phyloP scores from a whole-genome alignment of 208 protist genomes.

The Angomonas desouzai region DNA sequence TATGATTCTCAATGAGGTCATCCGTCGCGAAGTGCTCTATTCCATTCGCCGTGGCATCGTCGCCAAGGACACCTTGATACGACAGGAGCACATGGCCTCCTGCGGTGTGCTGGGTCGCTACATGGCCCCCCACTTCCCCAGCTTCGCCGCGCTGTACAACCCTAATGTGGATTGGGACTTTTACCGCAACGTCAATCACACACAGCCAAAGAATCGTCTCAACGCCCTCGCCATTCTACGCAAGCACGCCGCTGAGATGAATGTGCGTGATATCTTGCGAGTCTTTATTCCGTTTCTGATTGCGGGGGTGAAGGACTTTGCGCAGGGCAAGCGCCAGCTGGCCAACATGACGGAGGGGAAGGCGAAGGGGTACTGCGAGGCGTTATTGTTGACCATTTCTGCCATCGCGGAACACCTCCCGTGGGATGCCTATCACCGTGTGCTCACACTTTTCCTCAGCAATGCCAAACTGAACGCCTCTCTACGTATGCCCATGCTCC shows the following conservation, averaged over 20 bases:
- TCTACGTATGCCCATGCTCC: slow-evolving; percentile 76
- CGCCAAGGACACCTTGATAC: slow-evolving; percentile 70
- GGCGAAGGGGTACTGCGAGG: slow-evolving; percentile 81
- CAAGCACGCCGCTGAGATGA: slow-evolving; percentile 33
- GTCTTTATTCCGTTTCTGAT: slow-evolving; percentile 88
- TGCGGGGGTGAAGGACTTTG: slow-evolving; percentile 80
- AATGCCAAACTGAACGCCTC: slow-evolving; percentile 65
- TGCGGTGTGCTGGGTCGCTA: slow-evolving; percentile 65
- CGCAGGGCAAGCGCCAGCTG: slow-evolving; percentile 76
- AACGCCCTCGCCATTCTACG: slow-evolving; percentile 73
- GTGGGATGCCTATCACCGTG: slow-evolving; percentile 86
- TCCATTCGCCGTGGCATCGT: slow-evolving; percentile 82
- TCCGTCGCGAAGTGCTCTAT: slow-evolving; percentile 63
- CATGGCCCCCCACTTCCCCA: slow-evolving; percentile 57
- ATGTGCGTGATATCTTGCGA: slow-evolving; percentile 75
- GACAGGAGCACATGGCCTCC: slow-evolving; percentile 66
- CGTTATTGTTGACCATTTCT: slow-evolving; percentile 71
- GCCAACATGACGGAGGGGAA: slow-evolving; percentile 77
- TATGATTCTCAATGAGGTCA: slow-evolving; percentile 57
- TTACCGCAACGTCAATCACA: slow-evolving; percentile 78
- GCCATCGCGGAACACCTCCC: slow-evolving; percentile 60
- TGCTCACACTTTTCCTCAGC: slow-evolving; percentile 73
- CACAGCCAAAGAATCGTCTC: slow-evolving; percentile 78
- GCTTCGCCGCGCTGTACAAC: slow-evolving; percentile 67
- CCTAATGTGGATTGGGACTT: slow-evolving; percentile 76